phyloP scores from a whole-genome alignment of 2,329 filamentous ascomycete genomes.

The Aureobasidium pullulans region DNA sequence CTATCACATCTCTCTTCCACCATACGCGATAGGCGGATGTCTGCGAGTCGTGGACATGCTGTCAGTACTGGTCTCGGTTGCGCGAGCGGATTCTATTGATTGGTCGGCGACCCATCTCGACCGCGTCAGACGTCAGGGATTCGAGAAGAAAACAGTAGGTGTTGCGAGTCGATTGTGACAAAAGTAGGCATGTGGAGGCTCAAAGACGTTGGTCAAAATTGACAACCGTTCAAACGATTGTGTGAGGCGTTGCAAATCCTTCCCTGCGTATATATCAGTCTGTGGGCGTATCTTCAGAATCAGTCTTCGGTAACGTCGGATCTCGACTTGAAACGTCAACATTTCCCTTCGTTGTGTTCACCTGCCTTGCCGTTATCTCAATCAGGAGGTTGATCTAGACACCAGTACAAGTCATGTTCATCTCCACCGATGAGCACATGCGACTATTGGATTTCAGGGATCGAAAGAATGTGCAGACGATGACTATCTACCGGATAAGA shows the following conservation, averaged over 20 bases:
- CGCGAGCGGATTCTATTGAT: no score
- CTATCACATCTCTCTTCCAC: no score
- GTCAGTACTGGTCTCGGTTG: background rate
- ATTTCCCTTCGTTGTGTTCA: background rate
- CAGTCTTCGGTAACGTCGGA: background rate
- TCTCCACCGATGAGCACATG: background rate
- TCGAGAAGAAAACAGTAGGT: background rate
- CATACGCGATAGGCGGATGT: no score
- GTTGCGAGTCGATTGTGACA: background rate
- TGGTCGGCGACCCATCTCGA: background rate
- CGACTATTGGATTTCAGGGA: background rate
- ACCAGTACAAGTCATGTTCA: background rate
- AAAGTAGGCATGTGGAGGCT: background rate
- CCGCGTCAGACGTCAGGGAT: background rate
- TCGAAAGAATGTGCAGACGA: background rate
- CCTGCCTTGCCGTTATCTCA: background rate
- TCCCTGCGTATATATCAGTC: background rate
- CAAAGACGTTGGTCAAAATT: background rate
- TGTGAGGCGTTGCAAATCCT: background rate
- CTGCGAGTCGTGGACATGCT: no score
- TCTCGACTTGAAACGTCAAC: background rate
- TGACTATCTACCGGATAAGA: background rate
- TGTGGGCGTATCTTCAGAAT: background rate
- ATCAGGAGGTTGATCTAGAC: background rate
- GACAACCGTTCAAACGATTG: slow-evolving; percentile 1